phyloP scores from a whole-genome alignment of 805 yeast species.

The Lipomyces oligophaga region DNA sequence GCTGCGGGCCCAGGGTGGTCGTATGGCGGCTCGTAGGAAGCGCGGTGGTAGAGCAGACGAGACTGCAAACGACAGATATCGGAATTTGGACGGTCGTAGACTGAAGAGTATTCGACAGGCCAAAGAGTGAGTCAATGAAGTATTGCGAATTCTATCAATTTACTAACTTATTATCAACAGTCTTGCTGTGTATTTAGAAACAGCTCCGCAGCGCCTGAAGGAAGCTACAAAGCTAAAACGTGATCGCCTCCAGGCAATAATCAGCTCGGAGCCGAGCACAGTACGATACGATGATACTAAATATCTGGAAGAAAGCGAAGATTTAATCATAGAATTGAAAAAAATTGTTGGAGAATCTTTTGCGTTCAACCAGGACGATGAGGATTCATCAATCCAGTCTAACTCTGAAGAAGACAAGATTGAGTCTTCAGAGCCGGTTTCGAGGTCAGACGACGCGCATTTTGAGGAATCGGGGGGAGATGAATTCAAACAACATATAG shows the following conservation, averaged over 20 bases:
- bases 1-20: conserved; percentile 43
- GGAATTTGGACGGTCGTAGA: conserved; percentile 44
- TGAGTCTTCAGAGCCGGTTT: neutral
- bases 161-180: neutral
- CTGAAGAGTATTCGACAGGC: conserved; percentile 40
- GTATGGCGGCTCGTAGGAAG: conserved; percentile 36
- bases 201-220: conserved; percentile 24
- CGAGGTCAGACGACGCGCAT: too few species aligned
- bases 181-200: conserved; percentile 21
- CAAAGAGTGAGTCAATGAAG: conserved; percentile 37
- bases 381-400: neutral
- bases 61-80: conserved; percentile 38
- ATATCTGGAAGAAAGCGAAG: conserved; percentile 42
- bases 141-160: neutral
- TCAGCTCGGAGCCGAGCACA: conserved; percentile 34
- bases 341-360: conserved; percentile 31
- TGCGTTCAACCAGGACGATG: conserved; percentile 1
- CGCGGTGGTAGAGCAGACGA: conserved; percentile 30
- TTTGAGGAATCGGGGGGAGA: too few species aligned
- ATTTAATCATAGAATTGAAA: conserved; percentile 39
- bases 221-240: conserved; percentile 37
- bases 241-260: conserved; percentile 39
- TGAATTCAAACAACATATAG: too few species aligned
- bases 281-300: conserved; percentile 40
- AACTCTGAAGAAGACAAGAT: conserved; percentile 1